phyloP scores from a whole-genome alignment of 768 basidiomycete genomes.

The Mycena alexandri region DNA sequence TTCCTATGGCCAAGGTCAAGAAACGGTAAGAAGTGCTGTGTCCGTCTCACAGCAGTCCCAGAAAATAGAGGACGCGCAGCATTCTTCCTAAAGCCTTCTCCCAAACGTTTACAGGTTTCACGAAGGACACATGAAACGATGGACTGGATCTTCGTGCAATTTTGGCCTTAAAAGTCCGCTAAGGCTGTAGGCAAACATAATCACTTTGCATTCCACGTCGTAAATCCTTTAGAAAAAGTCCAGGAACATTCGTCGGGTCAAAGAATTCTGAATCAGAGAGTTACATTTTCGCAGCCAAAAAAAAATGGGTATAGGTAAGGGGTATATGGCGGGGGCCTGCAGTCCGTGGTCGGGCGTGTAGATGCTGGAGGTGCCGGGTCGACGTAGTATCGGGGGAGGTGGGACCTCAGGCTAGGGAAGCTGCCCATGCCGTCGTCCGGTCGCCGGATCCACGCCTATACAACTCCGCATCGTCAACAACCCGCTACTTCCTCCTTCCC shows the following conservation, averaged over 20 bases:
- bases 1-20: conserved; percentile 51
- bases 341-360: neutral
- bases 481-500: neutral
- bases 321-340: neutral
- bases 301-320: no score
- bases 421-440: conserved; percentile 21
- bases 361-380: conserved; percentile 8
- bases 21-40: neutral
- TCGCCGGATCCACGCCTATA: conserved; percentile 21
- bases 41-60: conserved; percentile 60
- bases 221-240: no score
- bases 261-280: no score
- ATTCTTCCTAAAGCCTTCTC: conserved; percentile 69
- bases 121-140: no score
- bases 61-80: conserved; percentile 76
- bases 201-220: no score
- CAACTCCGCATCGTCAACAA: neutral
- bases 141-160: no score
- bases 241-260: no score
- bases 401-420: conserved; percentile 22
- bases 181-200: no score
- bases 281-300: no score
- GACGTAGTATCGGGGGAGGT: conserved; percentile 24
- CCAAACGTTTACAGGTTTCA: conserved; percentile 76
- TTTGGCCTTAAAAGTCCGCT: no score